Conservation (phyloP, 2,329 filamentous ascomycete genomes). For the Raffaelea ambrosiae region DNA sequence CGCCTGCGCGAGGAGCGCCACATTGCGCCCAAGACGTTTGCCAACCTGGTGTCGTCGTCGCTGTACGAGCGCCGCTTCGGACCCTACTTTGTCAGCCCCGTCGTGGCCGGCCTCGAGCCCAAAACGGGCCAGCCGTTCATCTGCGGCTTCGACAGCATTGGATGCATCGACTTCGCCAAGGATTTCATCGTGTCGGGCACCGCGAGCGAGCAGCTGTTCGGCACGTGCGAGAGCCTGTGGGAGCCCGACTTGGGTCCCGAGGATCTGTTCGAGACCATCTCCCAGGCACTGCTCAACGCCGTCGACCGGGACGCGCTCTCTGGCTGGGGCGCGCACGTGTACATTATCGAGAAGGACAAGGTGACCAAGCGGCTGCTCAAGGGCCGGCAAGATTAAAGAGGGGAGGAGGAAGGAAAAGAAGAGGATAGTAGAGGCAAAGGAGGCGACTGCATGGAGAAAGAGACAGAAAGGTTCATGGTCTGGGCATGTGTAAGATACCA, state of each 20-base stretch:
- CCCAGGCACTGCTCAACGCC: slow-evolving; percentile 88
- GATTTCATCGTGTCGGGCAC: slow-evolving; percentile 98
- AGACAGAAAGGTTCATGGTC: not conserved
- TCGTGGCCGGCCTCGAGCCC: slow-evolving; percentile 89
- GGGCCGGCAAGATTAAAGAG: slow-evolving; percentile 78
- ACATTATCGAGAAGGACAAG: slow-evolving; percentile 99
- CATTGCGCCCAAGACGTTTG: slow-evolving; percentile 90
- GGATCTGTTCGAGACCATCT: slow-evolving; percentile 96
- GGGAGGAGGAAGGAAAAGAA: not conserved
- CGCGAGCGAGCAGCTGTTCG: slow-evolving; percentile 94
- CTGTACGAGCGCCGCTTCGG: slow-evolving; percentile 96
- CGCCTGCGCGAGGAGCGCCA: slow-evolving; percentile 94
- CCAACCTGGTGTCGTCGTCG: slow-evolving; percentile 84
- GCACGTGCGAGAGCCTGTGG: slow-evolving; percentile 97
- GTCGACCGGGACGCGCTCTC: slow-evolving; percentile 95
- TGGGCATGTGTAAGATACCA: slow-evolving; percentile 8
- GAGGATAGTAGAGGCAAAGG: not conserved
- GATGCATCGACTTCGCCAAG: slow-evolving; percentile 98
- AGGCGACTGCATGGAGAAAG: not conserved
- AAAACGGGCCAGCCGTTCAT: slow-evolving; percentile 95
- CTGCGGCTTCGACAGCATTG: slow-evolving; percentile 97
- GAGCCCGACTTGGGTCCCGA: slow-evolving; percentile 96
- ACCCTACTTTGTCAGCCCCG: slow-evolving; percentile 90
- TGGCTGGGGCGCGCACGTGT: slow-evolving; percentile 97
- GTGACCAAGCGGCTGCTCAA: slow-evolving; percentile 98